These are phyloP conservation scores for Colletotrichum kahawae DNA, from an alignment of 2,329 filamentous ascomycete genomes.

Conservation along the genomic window DNA sequence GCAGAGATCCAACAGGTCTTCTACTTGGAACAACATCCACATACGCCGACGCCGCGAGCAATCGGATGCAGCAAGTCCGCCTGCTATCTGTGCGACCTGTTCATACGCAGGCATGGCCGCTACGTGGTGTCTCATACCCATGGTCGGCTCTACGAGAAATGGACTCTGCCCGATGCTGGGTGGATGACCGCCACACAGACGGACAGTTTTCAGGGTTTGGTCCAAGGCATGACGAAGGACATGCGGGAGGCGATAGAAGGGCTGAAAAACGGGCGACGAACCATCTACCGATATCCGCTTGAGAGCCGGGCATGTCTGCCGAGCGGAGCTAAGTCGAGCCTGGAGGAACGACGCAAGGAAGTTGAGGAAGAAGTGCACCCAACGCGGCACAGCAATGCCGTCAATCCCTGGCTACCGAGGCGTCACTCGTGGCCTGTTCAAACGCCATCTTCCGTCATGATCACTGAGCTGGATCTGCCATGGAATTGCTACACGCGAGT, in stretches of 20 bases:
- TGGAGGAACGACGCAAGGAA: background rate
- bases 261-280: background rate
- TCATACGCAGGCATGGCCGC: background rate
- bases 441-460: background rate
- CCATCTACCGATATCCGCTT: background rate
- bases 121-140: background rate
- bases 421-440: background rate
- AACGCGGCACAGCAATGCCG: background rate
- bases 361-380: background rate
- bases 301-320: background rate
- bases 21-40: background rate
- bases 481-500: background rate
- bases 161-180: background rate
- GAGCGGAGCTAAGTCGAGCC: background rate
- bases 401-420: background rate
- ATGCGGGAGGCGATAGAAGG: background rate
- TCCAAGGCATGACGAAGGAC: background rate
- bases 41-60: background rate
- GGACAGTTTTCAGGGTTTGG: background rate
- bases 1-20: background rate
- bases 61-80: constrained; percentile 1
- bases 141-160: background rate
- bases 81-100: background rate
- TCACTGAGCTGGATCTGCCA: background rate
- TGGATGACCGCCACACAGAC: background rate